Conservation (phyloP, 116 monocot genomes). For the Dioscorea cayenensis region DNA sequence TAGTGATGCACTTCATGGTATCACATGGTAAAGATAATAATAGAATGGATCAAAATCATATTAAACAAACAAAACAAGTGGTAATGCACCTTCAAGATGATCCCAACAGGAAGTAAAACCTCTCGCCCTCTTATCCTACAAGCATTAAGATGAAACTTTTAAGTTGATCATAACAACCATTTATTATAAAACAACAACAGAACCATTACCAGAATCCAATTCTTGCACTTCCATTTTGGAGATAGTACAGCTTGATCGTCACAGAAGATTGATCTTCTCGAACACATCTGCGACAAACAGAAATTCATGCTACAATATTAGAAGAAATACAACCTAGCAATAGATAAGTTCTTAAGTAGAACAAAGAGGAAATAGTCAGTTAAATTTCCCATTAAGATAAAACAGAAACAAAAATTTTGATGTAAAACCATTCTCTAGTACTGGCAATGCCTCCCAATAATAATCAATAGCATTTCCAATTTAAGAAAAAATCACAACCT, state of each 20-base stretch:
- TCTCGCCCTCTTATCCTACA: slow-evolving; percentile 70
- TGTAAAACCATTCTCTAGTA: neutral
- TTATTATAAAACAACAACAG: neutral
- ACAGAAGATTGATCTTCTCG: slow-evolving; percentile 75
- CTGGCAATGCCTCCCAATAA: neutral
- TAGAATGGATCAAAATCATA: neutral
- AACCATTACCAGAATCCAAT: slow-evolving; percentile 77
- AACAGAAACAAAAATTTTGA: neutral
- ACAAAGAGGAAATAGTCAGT: neutral
- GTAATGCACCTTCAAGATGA: slow-evolving; percentile 75
- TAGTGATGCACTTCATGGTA: neutral
- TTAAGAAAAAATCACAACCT: neutral
- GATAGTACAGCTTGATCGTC: slow-evolving; percentile 73
- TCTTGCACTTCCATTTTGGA: slow-evolving; percentile 96
- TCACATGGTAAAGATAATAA: neutral
- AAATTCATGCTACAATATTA: neutral
- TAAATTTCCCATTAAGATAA: neutral
- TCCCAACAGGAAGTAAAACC: slow-evolving; percentile 87
- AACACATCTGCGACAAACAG: slow-evolving; percentile 48
- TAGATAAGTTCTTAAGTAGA: neutral
- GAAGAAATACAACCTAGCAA: neutral
- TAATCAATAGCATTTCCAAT: neutral
- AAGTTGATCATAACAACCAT: neutral
- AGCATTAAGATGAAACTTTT: neutral
- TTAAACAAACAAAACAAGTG: neutral